A percentile compares a stretch with the other conserved stretches of the same genome.
Conservation (phyloP, 352 stramenopile species). For the Pythium rishiriense region DNA sequence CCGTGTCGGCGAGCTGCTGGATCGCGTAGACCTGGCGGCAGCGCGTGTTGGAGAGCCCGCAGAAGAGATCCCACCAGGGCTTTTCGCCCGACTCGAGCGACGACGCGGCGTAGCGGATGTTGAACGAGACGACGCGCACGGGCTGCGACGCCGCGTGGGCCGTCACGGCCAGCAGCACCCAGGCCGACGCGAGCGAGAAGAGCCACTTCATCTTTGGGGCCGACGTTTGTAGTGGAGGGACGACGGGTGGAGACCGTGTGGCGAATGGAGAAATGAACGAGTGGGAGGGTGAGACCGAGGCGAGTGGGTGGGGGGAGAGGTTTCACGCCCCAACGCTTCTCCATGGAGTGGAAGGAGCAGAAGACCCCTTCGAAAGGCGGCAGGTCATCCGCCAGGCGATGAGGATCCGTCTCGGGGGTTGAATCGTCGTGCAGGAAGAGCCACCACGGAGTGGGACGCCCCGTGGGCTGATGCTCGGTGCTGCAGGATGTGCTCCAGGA, state of each 20-base stretch:
- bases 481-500: no score
- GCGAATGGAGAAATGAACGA: neutral
- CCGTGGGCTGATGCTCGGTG: neutral
- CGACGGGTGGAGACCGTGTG: neutral
- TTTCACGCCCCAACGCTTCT: no score
- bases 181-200: constrained; percentile 1
- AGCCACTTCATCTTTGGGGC: constrained; percentile 7
- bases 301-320: no score
- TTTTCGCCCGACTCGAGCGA: constrained; percentile 19
- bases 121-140: constrained; percentile 21
- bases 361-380: no score
- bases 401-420: no score
- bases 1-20: constrained; percentile 12
- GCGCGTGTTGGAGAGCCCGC: constrained; percentile 10
- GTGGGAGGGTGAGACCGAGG: no score
- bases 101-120: constrained; percentile 18
- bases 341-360: no score
- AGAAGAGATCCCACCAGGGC: constrained; percentile 24
- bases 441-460: neutral
- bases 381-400: no score
- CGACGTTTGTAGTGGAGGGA: neutral
- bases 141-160: constrained; percentile 7
- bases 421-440: no score
- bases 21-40: constrained; percentile 16
- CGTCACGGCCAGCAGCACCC: neutral